Base-by-base conservation (phyloP, 805 yeast genomes). In the Blastobotrys mokoenaii region DNA sequence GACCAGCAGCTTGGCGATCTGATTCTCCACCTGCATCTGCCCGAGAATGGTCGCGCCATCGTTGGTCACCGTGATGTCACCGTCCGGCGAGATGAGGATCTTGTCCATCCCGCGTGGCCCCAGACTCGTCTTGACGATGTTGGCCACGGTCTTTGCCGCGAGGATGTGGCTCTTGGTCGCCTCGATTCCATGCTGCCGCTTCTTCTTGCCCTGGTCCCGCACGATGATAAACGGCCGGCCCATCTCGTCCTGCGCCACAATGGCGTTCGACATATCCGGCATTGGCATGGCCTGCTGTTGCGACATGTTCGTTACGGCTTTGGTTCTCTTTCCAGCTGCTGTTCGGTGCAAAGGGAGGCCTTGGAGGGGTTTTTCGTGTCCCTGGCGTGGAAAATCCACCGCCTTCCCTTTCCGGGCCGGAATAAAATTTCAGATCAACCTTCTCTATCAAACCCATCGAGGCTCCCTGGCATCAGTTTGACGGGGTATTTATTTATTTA, bases 81-180 rank as follows among this genome's bases (percentile, higher is more conserved):
- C 97, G 63, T 94, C 98, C 27, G 93, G 97, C 43, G 89, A 79
- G 52, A 93, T 85, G 54, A 93, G 74, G 58, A 93, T 93, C 71
- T 93, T 93, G 66, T 93, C 99, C 58, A 94, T 71, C n/a, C 98
- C 99, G 62, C 98, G 79, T 43, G 99, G 99, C 8, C 99, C 99
- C 52, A 93, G 71, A 0, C 96, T 87, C 1, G 97, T 84, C 61
- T 83, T 86, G 51, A 93, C 82, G 48, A 93, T 87, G 30, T 89
- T 82, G 10, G 97, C 86, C 43, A 93, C 97, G 6, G 96, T 82
- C 64, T 95, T 76, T 27, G 97, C 97, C 31, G 97, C 97, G 45
- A 87, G 72, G 45, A 90, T 89, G 64, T 93, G 97, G 36, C 90
- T 59, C 58, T 69, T 76, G 65, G 79, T 73, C 50, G 97, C 88